Base-by-base conservation (phyloP, 2,329 filamentous ascomycete genomes). In the Xylaria sp. region DNA sequence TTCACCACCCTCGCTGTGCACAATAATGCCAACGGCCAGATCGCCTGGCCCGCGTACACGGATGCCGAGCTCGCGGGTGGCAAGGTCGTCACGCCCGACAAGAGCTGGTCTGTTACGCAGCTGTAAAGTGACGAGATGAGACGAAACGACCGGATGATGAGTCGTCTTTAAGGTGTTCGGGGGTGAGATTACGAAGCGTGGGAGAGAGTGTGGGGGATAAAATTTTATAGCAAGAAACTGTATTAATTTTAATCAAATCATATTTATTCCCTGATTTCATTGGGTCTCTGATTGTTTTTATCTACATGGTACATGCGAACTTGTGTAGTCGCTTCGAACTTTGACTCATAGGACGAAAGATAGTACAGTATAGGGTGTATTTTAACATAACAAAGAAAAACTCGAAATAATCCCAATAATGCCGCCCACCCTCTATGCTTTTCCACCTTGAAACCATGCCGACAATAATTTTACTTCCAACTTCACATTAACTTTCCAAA, bases 1-100 rank as follows among this genome's bases (percentile, higher is more conserved):
- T 89, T 88, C 81, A 88, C 86, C 28, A 86, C 84, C 25, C 78
- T 88, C 33, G 80, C 83, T 23, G 83, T 89, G 62, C 81, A 83
- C 56, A 79, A 86, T 78, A 78, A 80, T 71, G 71, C 72, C 61
- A 76, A 80, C 72, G 78, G 78, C 57, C 79, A 82, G 70, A 88
- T 88, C 65, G 76, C 82, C 69, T 89, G 80, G 79, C 86, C 86
- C 36, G 80, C 83, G 49, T 89, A 88, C 76, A 85, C 82, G 73
- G 87, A 89, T 73, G 80, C 79, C 61, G 81, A 87, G 79, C 79
- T 88, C 25, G 77, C 75, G 12, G 76, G 72, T 51, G 85, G 83
- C 58, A 75, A 80, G 62, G 80, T 81, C 46, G 85, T 87, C 71
- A 81, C 77, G 62, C 86, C 86, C 23, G 82, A 88, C 78, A 81